Conservation (phyloP, 768 basidiomycete species). For the Termitomyces sp. region DNA sequence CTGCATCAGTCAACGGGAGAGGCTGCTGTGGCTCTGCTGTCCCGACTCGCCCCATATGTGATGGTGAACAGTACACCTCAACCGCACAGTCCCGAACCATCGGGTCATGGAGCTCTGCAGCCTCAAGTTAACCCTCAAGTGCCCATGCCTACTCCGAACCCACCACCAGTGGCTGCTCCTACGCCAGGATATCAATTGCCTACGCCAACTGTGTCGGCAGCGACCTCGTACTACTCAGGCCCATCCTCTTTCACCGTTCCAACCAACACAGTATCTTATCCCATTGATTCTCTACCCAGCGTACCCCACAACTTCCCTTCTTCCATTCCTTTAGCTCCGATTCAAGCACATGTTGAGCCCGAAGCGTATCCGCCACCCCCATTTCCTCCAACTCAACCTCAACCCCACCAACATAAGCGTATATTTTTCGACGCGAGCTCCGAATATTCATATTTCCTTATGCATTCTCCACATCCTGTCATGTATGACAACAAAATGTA, state of each 20-base stretch:
- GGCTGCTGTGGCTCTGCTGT: background rate
- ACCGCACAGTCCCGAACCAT: background rate
- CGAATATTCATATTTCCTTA: conserved; percentile 50
- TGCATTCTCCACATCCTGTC: conserved; percentile 62
- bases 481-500: conserved; percentile 51
- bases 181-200: background rate
- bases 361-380: background rate
- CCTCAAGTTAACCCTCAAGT: background rate
- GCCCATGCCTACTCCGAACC: background rate
- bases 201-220: background rate
- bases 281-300: background rate
- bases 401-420: background rate
- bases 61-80: background rate
- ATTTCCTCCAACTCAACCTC: background rate
- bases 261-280: background rate
- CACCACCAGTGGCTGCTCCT: background rate
- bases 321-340: background rate
- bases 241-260: background rate
- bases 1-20: background rate
- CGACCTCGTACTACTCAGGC: too few species aligned
- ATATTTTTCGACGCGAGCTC: conserved; percentile 40
- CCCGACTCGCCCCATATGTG: background rate
- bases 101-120: background rate
- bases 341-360: background rate
- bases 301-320: background rate